phyloP scores from a whole-genome alignment of 192 early-diverging fungal species.

The Entomortierella lignicola region DNA sequence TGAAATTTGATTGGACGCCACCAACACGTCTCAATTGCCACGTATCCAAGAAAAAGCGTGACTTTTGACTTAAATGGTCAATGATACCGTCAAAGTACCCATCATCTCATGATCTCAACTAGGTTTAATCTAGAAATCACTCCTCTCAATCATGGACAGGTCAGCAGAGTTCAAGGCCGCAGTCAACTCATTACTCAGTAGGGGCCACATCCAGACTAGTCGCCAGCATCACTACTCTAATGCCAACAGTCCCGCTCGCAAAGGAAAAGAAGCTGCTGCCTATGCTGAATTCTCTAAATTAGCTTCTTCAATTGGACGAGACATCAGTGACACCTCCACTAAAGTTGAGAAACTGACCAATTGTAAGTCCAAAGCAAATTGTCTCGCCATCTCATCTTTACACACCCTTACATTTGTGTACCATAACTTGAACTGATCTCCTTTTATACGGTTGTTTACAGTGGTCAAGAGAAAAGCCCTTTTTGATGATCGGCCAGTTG shows the following conservation, averaged over 20 bases:
- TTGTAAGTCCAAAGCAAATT: constrained; percentile 53
- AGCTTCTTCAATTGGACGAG: constrained; percentile 83
- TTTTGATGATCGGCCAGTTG: constrained; percentile 96
- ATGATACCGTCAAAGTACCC: no score
- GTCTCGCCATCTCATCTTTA: neutral
- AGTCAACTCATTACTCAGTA: constrained; percentile 75
- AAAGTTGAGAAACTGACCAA: constrained; percentile 89
- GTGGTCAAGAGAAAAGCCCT: constrained; percentile 94
- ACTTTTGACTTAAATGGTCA: no score
- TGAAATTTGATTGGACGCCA: no score
- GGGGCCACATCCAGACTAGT: constrained; percentile 40
- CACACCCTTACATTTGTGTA: neutral
- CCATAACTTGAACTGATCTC: neutral
- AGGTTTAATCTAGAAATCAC: no score
- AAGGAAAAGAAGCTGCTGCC: constrained; percentile 39
- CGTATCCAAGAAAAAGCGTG: no score
- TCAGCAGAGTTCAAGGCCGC: constrained; percentile 91
- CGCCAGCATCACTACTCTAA: constrained; percentile 12
- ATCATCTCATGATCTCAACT: no score
- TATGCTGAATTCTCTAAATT: constrained; percentile 88
- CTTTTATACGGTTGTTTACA: constrained; percentile 1
- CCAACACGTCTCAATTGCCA: no score
- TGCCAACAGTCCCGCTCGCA: constrained; percentile 17
- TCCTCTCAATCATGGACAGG: constrained; percentile 65
- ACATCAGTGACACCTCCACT: constrained; percentile 85